phyloP scores from a whole-genome alignment of 768 basidiomycete species.

The Boletus pseudopeckii region DNA sequence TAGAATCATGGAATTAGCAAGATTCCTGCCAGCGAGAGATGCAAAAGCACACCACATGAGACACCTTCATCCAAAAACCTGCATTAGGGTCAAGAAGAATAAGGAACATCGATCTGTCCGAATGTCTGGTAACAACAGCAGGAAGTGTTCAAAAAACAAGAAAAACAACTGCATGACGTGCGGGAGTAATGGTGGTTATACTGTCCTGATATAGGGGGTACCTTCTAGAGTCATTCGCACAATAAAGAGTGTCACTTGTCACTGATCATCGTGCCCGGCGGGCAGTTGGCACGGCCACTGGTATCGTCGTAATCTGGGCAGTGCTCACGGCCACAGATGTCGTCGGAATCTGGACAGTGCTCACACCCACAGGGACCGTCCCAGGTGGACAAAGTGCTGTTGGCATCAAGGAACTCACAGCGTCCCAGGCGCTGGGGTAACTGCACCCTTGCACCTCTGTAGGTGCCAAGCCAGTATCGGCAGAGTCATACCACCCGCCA shows the following conservation, averaged over 20 bases:
- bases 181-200: neutral
- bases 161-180: neutral
- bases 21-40: neutral
- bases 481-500: slow-evolving; percentile 55
- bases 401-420: slow-evolving; percentile 47
- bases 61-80: neutral
- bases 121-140: neutral
- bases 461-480: slow-evolving; percentile 51
- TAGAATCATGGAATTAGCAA: slow-evolving; percentile 1
- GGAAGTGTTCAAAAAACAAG: slow-evolving; percentile 1
- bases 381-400: slow-evolving; percentile 39
- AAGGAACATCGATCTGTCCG: neutral
- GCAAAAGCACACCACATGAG: slow-evolving; percentile 9
- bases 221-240: neutral
- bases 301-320: slow-evolving; percentile 1
- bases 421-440: slow-evolving; percentile 66
- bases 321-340: no score
- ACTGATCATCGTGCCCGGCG: slow-evolving; percentile 4
- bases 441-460: slow-evolving; percentile 60
- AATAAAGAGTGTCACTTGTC: neutral
- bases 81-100: neutral
- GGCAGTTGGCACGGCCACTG: neutral
- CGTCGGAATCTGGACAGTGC: neutral
- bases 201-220: neutral
- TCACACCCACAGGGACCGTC: neutral